Conservation (phyloP, 1,284 basidiomycete genomes). For the Amylostereum areolatum region DNA sequence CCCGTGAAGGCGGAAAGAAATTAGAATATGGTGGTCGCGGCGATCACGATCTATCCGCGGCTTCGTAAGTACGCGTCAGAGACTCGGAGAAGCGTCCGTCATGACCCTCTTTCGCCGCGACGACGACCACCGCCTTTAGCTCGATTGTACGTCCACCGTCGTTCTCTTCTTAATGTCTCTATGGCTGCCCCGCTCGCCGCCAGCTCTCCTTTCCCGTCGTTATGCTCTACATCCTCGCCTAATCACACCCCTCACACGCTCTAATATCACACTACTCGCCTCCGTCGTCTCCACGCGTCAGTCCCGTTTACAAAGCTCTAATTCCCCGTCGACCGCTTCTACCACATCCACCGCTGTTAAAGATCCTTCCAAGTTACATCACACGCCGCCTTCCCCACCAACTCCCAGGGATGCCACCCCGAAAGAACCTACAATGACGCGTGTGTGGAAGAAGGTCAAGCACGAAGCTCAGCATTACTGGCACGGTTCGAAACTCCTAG, state of each 20-base stretch:
- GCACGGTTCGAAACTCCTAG: constrained; percentile 93
- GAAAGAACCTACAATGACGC: constrained; percentile 47
- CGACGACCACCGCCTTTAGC: no score
- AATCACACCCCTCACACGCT: constrained; percentile 18
- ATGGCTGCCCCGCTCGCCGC: constrained; percentile 53
- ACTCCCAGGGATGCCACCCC: constrained; percentile 39
- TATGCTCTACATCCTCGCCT: constrained; percentile 21
- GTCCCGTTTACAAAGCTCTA: constrained; percentile 19
- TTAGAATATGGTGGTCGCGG: neutral
- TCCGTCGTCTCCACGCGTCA: constrained; percentile 9
- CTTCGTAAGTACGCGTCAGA: no score
- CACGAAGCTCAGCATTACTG: constrained; percentile 97
- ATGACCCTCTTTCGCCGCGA: no score
- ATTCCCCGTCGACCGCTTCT: constrained; percentile 22
- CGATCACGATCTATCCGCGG: no score
- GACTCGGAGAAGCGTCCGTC: no score
- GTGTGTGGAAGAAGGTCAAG: constrained; percentile 90
- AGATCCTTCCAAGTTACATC: constrained; percentile 16
- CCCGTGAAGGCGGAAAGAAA: neutral
- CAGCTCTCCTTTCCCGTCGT: constrained; percentile 36
- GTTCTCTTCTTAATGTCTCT: constrained; percentile 41
- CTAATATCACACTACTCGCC: constrained; percentile 7
- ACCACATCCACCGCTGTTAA: constrained; percentile 12
- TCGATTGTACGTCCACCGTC: no score
- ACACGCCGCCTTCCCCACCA: constrained; percentile 44